Percentiles rank a stretch among this genome's conserved stretches.
These are phyloP conservation scores for Glycine soja DNA, from an alignment of 306 rosid genomes.

Conservation along the genomic window DNA sequence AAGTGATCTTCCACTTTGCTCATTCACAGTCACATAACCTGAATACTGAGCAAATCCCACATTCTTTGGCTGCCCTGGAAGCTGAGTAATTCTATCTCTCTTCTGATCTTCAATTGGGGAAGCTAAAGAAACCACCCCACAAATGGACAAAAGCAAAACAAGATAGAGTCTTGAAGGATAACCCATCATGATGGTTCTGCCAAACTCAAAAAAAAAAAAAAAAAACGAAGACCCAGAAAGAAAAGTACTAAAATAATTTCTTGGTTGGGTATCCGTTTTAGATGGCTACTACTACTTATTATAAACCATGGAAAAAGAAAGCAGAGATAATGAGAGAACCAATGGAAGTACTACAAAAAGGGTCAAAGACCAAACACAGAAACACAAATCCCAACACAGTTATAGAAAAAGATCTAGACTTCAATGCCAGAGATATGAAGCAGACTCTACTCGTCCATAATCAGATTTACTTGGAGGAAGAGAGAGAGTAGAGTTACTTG, in stretches of 20 bases:
- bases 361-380: constrained; percentile 25
- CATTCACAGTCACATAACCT: constrained; percentile 87
- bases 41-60: constrained; percentile 87
- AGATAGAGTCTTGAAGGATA: constrained; percentile 47
- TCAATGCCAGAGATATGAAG: constrained; percentile 16
- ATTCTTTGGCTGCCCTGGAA: constrained; percentile 86
- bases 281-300: not conserved
- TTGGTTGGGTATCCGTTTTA: constrained; percentile 36
- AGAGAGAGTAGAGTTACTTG: not conserved
- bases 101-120: constrained; percentile 65
- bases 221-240: constrained; percentile 37
- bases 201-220: not conserved
- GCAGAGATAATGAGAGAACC: constrained; percentile 29
- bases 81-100: constrained; percentile 66
- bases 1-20: constrained; percentile 79
- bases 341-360: constrained; percentile 24
- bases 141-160: constrained; percentile 55
- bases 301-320: constrained; percentile 25
- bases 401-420: constrained; percentile 39
- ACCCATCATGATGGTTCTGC: constrained; percentile 56
- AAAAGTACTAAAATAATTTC: not conserved
- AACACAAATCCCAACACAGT: constrained; percentile 47
- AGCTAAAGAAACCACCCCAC: constrained; percentile 57
- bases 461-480: not conserved
- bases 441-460: not conserved